These are phyloP conservation scores for Bruguiera gymnorhiza DNA, from an alignment of 345 rosid species.

Conservation along the genomic window DNA sequence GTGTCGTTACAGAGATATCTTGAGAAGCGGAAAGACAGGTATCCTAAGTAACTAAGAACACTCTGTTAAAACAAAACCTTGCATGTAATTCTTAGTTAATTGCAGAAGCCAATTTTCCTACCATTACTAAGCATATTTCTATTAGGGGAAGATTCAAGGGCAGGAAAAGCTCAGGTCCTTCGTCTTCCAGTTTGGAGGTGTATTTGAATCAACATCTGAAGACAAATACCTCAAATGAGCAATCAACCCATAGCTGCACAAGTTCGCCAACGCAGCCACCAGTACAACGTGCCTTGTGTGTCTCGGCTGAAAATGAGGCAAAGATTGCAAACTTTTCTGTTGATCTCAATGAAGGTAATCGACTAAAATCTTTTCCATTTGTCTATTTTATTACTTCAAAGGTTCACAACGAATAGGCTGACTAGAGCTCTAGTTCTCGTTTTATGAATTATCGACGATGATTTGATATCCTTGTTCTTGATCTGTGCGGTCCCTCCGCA, in stretches of 20 bases:
- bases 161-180: slow-evolving; percentile 49
- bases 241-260: slow-evolving; percentile 31
- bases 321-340: slow-evolving; percentile 43
- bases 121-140: slow-evolving; percentile 3
- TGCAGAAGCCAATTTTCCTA: too few species aligned
- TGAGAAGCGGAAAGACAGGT: slow-evolving; percentile 86
- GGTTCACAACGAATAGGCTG: not conserved
- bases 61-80: not conserved
- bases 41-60: slow-evolving; percentile 7
- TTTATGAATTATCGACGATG: not conserved
- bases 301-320: too few species aligned
- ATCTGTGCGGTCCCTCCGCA: slow-evolving; percentile 15
- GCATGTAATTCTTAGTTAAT: not conserved
- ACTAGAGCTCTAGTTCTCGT: not conserved
- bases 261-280: slow-evolving; percentile 46
- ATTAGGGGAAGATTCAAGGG: slow-evolving; percentile 58
- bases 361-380: not conserved
- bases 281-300: slow-evolving; percentile 3
- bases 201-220: slow-evolving; percentile 47
- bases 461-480: too few species aligned
- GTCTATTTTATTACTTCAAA: not conserved
- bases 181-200: slow-evolving; percentile 52
- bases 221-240: slow-evolving; percentile 48
- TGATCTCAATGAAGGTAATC: slow-evolving; percentile 62
- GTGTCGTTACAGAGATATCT: slow-evolving; percentile 64